Base-by-base conservation (phyloP, 495 filamentous ascomycete species). In the Glarea lozoyensis region DNA sequence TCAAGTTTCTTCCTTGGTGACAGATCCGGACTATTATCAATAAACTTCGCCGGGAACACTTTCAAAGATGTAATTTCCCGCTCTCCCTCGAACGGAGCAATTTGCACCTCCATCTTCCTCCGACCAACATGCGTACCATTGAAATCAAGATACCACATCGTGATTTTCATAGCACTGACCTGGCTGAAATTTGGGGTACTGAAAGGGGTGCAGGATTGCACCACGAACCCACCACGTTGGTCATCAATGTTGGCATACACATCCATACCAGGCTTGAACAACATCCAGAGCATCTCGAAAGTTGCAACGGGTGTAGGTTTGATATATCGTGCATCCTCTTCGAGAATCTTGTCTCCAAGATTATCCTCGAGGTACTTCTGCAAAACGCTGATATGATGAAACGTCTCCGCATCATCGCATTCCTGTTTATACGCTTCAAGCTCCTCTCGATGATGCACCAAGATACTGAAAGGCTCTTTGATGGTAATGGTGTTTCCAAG, bases 201-300 rank as follows among this genome's bases (percentile, higher is more conserved):
- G 36, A 6, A 37, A 37, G 21, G 36, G 7, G 21, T 16, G 16
- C 18, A 20, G 5, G 36, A 39, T 20, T 39, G 36, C 4, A 39
- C 36, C 6, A 39, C 36, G 13, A 21, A 39, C 13, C 21, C 16
- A 10, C 5, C 9, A 7, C 21, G 25, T n/a, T 34, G 18, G 13
- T 29, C 13, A 36, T 31, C 45, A 10, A 24, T 16, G 5, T 24
- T 11, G 23, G 23, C 19, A 16, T 36, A 42, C 1, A 22, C 31
- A 10, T 17, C 17, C 32, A 30, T 22, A 24, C 45, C 45, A 4
- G 45, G 45, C 25, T 42, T 42, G 30, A 42, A 42, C 1, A 48
- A 22, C 11, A 42, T 17, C 45, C 45, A 48, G 21, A 42, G 20
- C n/a, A 32, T 40, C 19, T 37, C 38, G 21, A 42, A 48, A 6